Percentiles rank a stretch among this genome's conserved stretches.
Conservation (phyloP, 2,329 filamentous ascomycete species). For the Drechslera avenae region DNA sequence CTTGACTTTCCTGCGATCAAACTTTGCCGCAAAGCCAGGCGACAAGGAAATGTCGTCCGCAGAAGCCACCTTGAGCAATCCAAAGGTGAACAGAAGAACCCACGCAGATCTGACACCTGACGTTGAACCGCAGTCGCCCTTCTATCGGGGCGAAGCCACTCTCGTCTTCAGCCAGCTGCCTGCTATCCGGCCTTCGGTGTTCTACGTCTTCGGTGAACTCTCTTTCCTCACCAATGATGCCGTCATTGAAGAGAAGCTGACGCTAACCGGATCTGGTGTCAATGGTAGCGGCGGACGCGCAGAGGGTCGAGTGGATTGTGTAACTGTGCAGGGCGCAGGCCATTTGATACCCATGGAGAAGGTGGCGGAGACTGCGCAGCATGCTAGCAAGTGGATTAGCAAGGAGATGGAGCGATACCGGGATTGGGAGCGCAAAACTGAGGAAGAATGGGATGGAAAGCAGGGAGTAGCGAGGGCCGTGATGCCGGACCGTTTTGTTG, state of each 20-base stretch:
- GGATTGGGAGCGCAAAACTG: constrained; percentile 37
- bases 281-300: constrained; percentile 69
- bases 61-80: constrained; percentile 36
- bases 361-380: constrained; percentile 68
- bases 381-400: constrained; percentile 47
- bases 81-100: constrained; percentile 46
- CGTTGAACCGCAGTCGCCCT: constrained; percentile 52
- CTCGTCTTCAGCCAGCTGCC: constrained; percentile 63
- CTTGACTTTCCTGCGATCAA: constrained; percentile 73
- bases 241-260: constrained; percentile 63
- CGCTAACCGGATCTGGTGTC: constrained; percentile 65
- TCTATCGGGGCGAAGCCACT: constrained; percentile 71
- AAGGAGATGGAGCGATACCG: constrained; percentile 48
- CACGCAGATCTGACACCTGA: constrained; percentile 50
- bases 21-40: constrained; percentile 53
- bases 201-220: constrained; percentile 65
- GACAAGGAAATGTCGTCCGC: constrained; percentile 53
- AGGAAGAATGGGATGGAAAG: constrained; percentile 39
- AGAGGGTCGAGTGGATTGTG: constrained; percentile 70
- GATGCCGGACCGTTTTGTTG: constrained; percentile 35
- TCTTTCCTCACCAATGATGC: constrained; percentile 62
- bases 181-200: constrained; percentile 65
- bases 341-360: constrained; percentile 87
- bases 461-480: constrained; percentile 39
- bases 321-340: constrained; percentile 68